Evolutionary conservation across 371 early-diverging fungal genomes (phyloP).

Genomic region (Mortierella sp.): DNA sequence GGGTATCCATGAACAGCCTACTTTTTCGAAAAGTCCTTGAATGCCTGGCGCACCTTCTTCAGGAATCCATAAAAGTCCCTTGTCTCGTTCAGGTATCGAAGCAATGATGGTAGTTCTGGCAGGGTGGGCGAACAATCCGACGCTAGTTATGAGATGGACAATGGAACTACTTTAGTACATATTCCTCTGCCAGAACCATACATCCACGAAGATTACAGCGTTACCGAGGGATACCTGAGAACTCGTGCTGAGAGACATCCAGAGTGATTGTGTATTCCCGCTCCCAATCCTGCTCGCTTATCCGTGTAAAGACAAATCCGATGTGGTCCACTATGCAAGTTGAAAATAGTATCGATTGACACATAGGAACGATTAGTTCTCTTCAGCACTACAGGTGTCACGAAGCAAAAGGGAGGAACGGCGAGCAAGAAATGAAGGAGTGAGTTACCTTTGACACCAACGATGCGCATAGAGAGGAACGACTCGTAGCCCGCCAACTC

Average conservation of each 20-base stretch:
- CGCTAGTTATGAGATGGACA: slow-evolving; percentile 10
- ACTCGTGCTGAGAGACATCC: slow-evolving; percentile 43
- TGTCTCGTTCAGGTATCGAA: slow-evolving; percentile 39
- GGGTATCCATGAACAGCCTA: background rate
- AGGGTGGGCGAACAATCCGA: slow-evolving; percentile 41
- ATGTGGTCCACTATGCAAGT: slow-evolving; percentile 50
- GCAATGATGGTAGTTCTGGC: slow-evolving; percentile 28
- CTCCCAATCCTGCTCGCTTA: slow-evolving; percentile 51
- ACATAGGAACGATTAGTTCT: background rate
- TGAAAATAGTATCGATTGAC: background rate
- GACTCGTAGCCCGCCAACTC: slow-evolving; percentile 47
- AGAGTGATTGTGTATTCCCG: slow-evolving; percentile 42
- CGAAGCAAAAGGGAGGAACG: background rate
- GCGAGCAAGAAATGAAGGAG: background rate
- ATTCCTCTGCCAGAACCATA: background rate
- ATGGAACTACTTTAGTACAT: background rate
- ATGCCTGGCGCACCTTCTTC: slow-evolving; percentile 39
- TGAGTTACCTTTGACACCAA: slow-evolving; percentile 46
- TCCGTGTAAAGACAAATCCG: slow-evolving; percentile 54
- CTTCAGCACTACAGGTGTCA: background rate
- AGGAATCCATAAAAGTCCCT: slow-evolving; percentile 52
- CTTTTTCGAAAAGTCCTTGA: slow-evolving; percentile 35
- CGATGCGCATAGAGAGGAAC: slow-evolving; percentile 39
- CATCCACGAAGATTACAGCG: background rate
- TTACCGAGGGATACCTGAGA: slow-evolving; percentile 30